Evolutionary conservation across 208 protist genomes (phyloP).

Genomic region (Blastocrithidia nonstop): DNA sequence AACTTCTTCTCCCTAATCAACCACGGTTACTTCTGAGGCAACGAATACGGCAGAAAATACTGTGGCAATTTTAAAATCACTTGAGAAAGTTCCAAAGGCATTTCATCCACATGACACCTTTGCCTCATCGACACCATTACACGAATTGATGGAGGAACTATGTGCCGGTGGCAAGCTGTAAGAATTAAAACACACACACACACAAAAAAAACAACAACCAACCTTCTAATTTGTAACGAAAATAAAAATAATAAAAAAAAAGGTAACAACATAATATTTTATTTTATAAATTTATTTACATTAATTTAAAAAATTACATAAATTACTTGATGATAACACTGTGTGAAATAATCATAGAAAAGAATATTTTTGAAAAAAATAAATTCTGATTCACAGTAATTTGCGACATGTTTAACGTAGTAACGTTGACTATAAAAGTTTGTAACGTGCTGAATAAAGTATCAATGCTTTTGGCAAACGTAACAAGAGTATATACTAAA

Average conservation of each 20-base stretch:
- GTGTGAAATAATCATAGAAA: no score
- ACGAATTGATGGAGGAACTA: conserved; percentile 34
- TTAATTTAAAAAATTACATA: neutral
- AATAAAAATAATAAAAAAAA: no score
- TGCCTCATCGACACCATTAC: conserved; percentile 46
- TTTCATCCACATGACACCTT: conserved; percentile 21
- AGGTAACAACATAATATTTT: neutral
- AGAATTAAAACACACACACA: no score
- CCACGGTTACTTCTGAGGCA: neutral
- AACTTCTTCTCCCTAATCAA: neutral
- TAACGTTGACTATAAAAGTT: no score
- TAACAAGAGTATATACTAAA: no score
- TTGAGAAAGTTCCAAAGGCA: conserved; percentile 20
- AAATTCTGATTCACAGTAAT: no score
- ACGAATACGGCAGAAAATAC: neutral
- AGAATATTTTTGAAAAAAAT: no score
- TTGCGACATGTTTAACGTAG: no score
- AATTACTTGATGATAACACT: neutral
- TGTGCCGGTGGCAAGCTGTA: conserved; percentile 30
- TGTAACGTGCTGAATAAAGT: no score
- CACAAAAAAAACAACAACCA: no score
- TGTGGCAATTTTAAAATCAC: neutral
- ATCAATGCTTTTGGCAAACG: no score
- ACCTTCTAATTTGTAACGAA: no score
- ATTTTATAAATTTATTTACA: neutral